Conservation (phyloP, 768 basidiomycete species). For the Mycena latifolia region DNA sequence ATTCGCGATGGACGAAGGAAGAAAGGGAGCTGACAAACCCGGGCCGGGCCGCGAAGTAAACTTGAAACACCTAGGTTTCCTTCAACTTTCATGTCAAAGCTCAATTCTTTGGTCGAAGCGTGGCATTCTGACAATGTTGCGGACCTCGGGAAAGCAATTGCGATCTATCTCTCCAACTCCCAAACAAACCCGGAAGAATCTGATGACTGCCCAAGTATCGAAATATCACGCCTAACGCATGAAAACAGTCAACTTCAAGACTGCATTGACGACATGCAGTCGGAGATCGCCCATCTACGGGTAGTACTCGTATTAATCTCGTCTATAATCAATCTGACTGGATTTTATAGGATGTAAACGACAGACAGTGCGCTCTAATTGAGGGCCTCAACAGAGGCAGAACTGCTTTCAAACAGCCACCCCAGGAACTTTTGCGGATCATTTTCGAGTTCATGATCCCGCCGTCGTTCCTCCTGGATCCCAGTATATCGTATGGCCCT, state of each 20-base stretch:
- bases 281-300: not conserved
- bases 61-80: too few species aligned
- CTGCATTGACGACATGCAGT: not conserved
- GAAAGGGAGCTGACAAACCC: too few species aligned
- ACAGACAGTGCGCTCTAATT: not conserved
- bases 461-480: conserved; percentile 18
- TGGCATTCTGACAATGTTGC: conserved; percentile 6
- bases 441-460: conserved; percentile 6
- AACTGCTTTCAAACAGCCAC: conserved; percentile 7
- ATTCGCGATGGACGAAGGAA: not conserved
- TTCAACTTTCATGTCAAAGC: too few species aligned
- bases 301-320: too few species aligned
- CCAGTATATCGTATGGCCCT: conserved; percentile 4
- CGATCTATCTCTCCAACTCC: not conserved
- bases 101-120: not conserved
- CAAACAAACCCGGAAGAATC: not conserved
- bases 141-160: not conserved
- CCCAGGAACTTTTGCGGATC: conserved; percentile 7
- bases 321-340: too few species aligned
- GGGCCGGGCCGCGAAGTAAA: too few species aligned
- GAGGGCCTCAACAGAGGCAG: not conserved
- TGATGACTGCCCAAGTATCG: not conserved
- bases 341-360: not conserved
- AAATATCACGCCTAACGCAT: not conserved
- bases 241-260: not conserved